phyloP scores from a whole-genome alignment of 1,139 yeast species.

The Meyerozyma guilliermondii region DNA sequence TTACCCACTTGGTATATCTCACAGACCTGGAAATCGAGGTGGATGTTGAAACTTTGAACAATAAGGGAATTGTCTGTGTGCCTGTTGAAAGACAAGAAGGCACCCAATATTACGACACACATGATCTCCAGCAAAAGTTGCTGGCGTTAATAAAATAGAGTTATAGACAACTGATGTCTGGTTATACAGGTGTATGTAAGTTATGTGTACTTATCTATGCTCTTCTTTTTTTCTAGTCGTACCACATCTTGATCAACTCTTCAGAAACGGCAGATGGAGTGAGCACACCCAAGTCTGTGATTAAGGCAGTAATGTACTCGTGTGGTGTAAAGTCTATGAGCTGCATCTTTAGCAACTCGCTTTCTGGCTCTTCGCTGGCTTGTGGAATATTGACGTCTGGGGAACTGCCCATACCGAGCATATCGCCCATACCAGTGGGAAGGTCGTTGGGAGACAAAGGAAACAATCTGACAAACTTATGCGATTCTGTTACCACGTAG shows the following conservation, averaged over 20 bases:
- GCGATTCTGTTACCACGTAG: conserved; percentile 91
- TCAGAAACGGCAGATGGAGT: conserved; percentile 98
- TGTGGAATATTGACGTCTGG: conserved; percentile 7
- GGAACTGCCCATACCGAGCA: conserved; percentile 14
- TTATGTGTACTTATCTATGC: not conserved
- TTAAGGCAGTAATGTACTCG: conserved; percentile 89
- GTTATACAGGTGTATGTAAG: too few species aligned
- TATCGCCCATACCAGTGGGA: conserved; percentile 53
- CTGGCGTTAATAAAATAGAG: not conserved
- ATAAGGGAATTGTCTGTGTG: conserved; percentile 44
- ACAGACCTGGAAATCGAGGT: conserved; percentile 43
- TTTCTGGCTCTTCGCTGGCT: conserved; percentile 17
- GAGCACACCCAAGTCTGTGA: conserved; percentile 92
- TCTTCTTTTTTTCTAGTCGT: conserved; percentile 69
- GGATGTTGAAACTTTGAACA: conserved; percentile 28
- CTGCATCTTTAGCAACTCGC: conserved; percentile 30
- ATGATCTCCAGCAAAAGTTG: conserved; percentile 30
- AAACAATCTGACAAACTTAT: conserved; percentile 92
- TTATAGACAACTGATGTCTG: too few species aligned
- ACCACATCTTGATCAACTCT: conserved; percentile 97
- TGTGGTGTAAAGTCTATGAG: conserved; percentile 91
- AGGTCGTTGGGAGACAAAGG: conserved; percentile 93
- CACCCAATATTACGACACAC: conserved; percentile 31
- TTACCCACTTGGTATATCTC: conserved; percentile 56
- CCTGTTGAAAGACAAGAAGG: conserved; percentile 27